Conservation (phyloP, 495 filamentous ascomycete species). For the Penicillium diatomitis region DNA sequence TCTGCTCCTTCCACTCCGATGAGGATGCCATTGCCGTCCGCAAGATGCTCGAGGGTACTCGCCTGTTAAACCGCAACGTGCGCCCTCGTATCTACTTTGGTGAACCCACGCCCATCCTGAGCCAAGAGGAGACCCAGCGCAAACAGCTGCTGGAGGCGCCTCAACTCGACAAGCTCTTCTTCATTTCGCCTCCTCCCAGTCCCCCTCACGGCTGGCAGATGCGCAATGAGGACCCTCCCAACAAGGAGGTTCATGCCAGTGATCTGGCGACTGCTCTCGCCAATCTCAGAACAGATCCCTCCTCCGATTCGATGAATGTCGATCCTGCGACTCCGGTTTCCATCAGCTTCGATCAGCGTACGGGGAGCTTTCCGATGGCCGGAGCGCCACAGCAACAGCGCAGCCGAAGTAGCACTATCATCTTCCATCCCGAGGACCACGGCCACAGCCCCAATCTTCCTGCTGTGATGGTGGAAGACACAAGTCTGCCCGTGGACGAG, state of each 20-base stretch:
- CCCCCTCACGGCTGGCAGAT: constrained; percentile 93
- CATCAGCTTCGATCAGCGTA: constrained; percentile 30
- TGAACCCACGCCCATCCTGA: constrained; percentile 55
- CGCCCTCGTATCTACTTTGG: constrained; percentile 83
- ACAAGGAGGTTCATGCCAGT: constrained; percentile 85
- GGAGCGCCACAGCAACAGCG: constrained; percentile 32
- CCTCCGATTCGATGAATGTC: constrained; percentile 7
- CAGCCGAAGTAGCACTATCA: constrained; percentile 57
- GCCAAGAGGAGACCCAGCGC: constrained; percentile 40
- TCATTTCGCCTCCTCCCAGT: constrained; percentile 87
- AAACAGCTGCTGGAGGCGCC: constrained; percentile 66
- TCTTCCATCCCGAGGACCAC: constrained; percentile 69
- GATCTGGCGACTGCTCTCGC: constrained; percentile 77
- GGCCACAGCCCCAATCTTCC: constrained; percentile 70
- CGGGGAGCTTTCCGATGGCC: constrained; percentile 28
- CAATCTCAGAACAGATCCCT: constrained; percentile 45
- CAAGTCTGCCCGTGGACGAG: constrained; percentile 48
- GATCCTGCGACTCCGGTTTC: constrained; percentile 31
- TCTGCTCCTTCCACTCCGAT: constrained; percentile 72
- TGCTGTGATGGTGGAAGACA: constrained; percentile 86
- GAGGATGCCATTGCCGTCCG: constrained; percentile 67
- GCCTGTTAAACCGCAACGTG: constrained; percentile 51
- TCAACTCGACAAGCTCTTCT: constrained; percentile 84
- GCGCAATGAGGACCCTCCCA: constrained; percentile 81
- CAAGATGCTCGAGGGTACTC: constrained; percentile 58